Conservation (phyloP, 495 filamentous ascomycete species). For the Trichocladium antarcticum region DNA sequence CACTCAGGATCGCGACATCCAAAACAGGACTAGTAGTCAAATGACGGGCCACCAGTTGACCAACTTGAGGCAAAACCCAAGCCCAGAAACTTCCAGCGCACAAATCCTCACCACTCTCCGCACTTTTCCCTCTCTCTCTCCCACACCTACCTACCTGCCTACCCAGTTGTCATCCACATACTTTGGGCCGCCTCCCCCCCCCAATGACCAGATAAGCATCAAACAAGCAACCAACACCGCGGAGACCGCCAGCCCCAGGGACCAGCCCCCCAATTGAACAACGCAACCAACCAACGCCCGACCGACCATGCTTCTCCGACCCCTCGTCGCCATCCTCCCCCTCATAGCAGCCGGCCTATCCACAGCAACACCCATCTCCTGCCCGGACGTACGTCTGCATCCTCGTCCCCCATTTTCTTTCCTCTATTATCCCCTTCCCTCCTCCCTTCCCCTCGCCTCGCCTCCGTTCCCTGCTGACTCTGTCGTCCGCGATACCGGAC, state of each 20-base stretch:
- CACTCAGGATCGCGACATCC: too few species aligned
- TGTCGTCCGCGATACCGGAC: background rate
- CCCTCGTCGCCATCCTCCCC: constrained; percentile 12
- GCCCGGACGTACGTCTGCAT: constrained; percentile 27
- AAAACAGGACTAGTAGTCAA: background rate
- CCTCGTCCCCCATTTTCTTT: background rate
- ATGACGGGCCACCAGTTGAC: background rate
- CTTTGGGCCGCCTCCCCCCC: too few species aligned
- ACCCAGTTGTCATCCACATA: background rate
- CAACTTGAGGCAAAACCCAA: background rate
- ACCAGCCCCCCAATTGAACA: background rate
- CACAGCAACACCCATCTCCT: constrained; percentile 24
- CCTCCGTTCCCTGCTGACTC: background rate
- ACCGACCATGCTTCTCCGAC: background rate
- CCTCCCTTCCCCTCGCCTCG: background rate
- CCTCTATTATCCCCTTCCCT: background rate
- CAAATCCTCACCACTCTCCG: background rate
- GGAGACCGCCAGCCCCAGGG: too few species aligned
- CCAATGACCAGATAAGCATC: background rate
- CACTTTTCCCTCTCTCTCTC: background rate
- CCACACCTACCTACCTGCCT: background rate
- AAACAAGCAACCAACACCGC: too few species aligned
- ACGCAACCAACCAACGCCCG: background rate
- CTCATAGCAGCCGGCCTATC: constrained; percentile 7
- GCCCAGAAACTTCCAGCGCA: background rate